These are phyloP conservation scores for Citrus reticulata DNA, from an alignment of 345 rosid species.

Conservation along the genomic window DNA sequence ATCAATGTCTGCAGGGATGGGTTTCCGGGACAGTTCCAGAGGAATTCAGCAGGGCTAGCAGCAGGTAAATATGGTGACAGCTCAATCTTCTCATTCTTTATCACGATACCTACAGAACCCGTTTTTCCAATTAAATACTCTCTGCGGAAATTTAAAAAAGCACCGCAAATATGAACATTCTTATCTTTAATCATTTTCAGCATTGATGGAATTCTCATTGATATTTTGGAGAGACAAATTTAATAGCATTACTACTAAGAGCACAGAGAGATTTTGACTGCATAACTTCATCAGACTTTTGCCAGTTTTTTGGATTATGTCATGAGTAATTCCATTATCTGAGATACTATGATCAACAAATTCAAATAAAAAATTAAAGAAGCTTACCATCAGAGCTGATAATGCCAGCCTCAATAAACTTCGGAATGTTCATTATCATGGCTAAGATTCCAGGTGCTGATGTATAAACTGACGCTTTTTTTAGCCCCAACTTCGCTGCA, in stretches of 20 bases:
- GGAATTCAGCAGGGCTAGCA: slow-evolving; percentile 2
- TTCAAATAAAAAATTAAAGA: not conserved
- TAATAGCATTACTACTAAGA: too few relatives aligned
- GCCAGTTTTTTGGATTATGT: too few relatives aligned
- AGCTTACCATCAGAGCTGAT: slow-evolving; percentile 15
- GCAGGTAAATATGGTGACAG: slow-evolving; percentile 11
- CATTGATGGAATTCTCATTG: not conserved
- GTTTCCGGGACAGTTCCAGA: slow-evolving; percentile 14
- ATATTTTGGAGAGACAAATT: not conserved
- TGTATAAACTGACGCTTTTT: not conserved
- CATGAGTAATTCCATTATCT: too few relatives aligned
- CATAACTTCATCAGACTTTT: too few relatives aligned
- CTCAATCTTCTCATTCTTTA: not conserved
- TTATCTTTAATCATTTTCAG: not conserved
- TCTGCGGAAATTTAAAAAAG: not conserved
- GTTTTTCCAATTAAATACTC: not conserved
- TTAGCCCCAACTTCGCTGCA: slow-evolving; percentile 18
- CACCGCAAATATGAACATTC: not conserved
- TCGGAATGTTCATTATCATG: slow-evolving; percentile 10
- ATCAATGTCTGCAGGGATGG: not conserved
- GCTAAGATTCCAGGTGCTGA: slow-evolving; percentile 18
- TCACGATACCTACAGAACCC: slow-evolving; percentile 6
- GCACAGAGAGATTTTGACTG: too few relatives aligned
- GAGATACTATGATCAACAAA: not conserved
- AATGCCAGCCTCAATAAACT: slow-evolving; percentile 24